These are phyloP conservation scores for Xylariaceae sp. DNA, from an alignment of 2,329 filamentous ascomycete species.

Conservation along the genomic window DNA sequence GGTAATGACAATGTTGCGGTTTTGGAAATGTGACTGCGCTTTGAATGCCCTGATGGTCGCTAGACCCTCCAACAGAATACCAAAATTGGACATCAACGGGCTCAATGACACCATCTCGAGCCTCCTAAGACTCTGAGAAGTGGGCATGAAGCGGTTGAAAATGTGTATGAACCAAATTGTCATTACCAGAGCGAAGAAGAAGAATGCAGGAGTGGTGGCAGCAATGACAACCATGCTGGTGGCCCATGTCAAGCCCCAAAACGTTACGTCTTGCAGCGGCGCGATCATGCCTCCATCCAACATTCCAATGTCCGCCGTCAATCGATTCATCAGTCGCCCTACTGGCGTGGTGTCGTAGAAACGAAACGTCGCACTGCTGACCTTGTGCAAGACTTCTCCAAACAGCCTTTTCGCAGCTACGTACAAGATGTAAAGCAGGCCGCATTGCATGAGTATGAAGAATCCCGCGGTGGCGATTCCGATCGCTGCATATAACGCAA, in stretches of 20 bases:
- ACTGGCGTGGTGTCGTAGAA: slow-evolving; percentile 91
- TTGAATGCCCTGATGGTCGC: slow-evolving; percentile 83
- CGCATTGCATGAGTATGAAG: slow-evolving; percentile 58
- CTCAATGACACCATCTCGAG: slow-evolving; percentile 88
- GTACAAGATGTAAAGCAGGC: slow-evolving; percentile 76
- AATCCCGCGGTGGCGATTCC: slow-evolving; percentile 56
- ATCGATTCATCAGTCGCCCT: slow-evolving; percentile 84
- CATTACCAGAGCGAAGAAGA: slow-evolving; percentile 66
- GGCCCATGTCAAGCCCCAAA: slow-evolving; percentile 65
- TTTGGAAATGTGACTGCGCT: slow-evolving; percentile 74
- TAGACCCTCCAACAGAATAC: slow-evolving; percentile 77
- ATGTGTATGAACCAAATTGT: slow-evolving; percentile 66
- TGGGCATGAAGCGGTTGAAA: slow-evolving; percentile 74
- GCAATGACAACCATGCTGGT: slow-evolving; percentile 75
- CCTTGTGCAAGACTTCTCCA: slow-evolving; percentile 63
- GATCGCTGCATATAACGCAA: slow-evolving; percentile 66
- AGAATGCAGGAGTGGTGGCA: slow-evolving; percentile 71
- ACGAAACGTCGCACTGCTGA: slow-evolving; percentile 77
- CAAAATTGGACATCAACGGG: slow-evolving; percentile 89
- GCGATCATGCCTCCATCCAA: slow-evolving; percentile 81
- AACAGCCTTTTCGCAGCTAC: slow-evolving; percentile 74
- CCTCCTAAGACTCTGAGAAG: slow-evolving; percentile 76
- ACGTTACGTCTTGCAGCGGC: slow-evolving; percentile 68
- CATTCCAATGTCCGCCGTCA: slow-evolving; percentile 86
- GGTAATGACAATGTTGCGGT: slow-evolving; percentile 72